Percentiles rank a stretch among this genome's conserved stretches.
phyloP scores from a whole-genome alignment of 2,329 filamentous ascomycete genomes.

The Scorias spongiosa region DNA sequence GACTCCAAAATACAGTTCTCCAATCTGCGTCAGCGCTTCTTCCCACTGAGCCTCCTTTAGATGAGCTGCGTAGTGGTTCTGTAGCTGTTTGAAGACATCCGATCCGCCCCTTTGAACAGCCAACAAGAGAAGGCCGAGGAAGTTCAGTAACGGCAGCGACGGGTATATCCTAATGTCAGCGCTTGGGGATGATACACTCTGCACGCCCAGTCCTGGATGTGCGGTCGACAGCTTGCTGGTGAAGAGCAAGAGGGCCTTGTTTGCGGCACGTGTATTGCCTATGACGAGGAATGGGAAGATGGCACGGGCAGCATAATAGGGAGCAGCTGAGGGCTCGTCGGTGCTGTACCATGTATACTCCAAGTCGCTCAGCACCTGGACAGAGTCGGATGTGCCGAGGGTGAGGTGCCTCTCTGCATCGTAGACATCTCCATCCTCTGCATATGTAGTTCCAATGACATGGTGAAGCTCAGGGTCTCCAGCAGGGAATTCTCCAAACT shows the following conservation, averaged over 20 bases:
- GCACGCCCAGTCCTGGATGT: constrained; percentile 52
- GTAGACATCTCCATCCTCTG: constrained; percentile 84
- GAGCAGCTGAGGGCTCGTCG: constrained; percentile 75
- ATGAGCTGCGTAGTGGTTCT: constrained; percentile 63
- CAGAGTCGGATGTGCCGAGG: constrained; percentile 77
- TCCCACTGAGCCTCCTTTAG: constrained; percentile 67
- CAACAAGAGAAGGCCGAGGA: constrained; percentile 70
- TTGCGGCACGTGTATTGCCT: constrained; percentile 81
- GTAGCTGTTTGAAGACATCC: constrained; percentile 69
- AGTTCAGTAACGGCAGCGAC: constrained; percentile 86
- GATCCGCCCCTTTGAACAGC: constrained; percentile 65
- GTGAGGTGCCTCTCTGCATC: constrained; percentile 84
- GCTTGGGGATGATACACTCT: constrained; percentile 62
- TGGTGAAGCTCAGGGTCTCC: constrained; percentile 93
- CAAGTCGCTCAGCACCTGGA: constrained; percentile 62
- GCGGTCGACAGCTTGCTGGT: constrained; percentile 46
- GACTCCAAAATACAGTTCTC: constrained; percentile 94
- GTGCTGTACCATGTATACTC: constrained; percentile 91
- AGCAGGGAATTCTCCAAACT: constrained; percentile 71
- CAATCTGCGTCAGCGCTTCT: constrained; percentile 67
- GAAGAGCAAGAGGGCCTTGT: constrained; percentile 65
- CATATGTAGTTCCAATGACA: constrained; percentile 72
- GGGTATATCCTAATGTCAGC: constrained; percentile 70
- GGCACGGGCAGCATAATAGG: constrained; percentile 70
- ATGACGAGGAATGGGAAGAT: constrained; percentile 82